Evolutionary conservation across 306 rosid genomes (phyloP), one percentile per base, ranked within the genome.

Genomic region (Acacia melanoxylon): DNA sequence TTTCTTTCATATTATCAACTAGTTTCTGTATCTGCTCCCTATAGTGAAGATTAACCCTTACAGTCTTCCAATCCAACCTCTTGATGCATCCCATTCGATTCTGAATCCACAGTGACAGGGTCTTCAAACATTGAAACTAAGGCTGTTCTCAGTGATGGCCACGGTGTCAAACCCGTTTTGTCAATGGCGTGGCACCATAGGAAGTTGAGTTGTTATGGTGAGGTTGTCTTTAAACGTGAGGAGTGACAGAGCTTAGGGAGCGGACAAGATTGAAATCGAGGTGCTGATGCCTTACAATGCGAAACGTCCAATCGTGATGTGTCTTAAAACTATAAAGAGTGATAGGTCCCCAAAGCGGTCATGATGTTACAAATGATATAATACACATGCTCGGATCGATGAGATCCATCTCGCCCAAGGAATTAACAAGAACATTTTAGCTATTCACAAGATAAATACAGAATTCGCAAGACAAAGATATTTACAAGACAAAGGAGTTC

Each of bases 101-200:
- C 77, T 4, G 88, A 82, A 11, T 82, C 80, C 19, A 91, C 92
- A 4, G 89, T 68, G 69, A 91, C 86, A 0, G 89, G 66, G 35
- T 95, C 98, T 62, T 95, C 99, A 41, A 95, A 95, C 72, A 92
- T 93, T 0, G 99, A 93, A 76, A 93, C 54, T 42, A 92, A 75
- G 44, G 97, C 91, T 5, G 97, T 93, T 85, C 99, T 92, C 85
- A 91, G 78, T 2, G 98, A 88, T 0, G 98, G 85, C 0, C 92
- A 91, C 0, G 97, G 91, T 14, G 99, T 95, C 85, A 95, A 83
- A 78, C 89, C 80, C 1, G 99, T 98, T 85, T 89, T 93, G 14
- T 93, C 94, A 5, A 95, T 92, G 51, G 98, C 98, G 88, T 89
- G 92, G 86, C 89, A 78, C 99, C 93, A 92, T 80, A 92, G 97